phyloP scores from a whole-genome alignment of 371 early-diverging fungal species.

The Parasitella parasitica region DNA sequence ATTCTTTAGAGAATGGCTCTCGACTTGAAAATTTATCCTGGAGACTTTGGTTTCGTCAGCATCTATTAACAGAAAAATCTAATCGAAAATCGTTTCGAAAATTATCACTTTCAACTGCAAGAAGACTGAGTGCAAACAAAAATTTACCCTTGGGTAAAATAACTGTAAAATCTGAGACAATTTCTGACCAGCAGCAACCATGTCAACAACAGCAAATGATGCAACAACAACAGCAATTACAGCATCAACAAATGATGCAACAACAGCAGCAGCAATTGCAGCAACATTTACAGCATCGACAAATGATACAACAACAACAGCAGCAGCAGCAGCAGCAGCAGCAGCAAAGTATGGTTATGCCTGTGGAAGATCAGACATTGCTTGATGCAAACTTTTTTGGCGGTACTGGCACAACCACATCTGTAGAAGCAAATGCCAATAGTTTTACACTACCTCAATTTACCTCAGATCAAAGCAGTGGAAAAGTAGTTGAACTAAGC shows the following conservation, averaged over 20 bases:
- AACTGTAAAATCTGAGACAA: constrained; percentile 7
- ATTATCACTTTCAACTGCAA: constrained; percentile 36
- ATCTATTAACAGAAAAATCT: constrained; percentile 52
- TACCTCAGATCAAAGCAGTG: constrained; percentile 14
- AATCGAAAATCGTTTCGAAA: constrained; percentile 33
- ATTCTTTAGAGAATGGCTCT: constrained; percentile 82
- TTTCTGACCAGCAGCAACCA: not conserved
- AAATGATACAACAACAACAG: constrained; percentile 13
- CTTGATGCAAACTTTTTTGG: not conserved
- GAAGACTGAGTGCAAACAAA: constrained; percentile 31
- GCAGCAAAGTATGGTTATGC: not conserved
- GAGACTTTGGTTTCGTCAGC: constrained; percentile 77
- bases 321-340: constrained; percentile 11
- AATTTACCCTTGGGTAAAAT: not conserved
- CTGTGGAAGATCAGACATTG: not conserved
- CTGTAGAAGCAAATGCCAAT: not conserved
- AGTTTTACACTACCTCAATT: constrained; percentile 19
- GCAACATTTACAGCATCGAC: constrained; percentile 12
- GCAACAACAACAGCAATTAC: constrained; percentile 14
- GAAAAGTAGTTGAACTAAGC: constrained; percentile 19
- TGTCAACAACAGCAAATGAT: not conserved
- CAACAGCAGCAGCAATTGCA: constrained; percentile 16
- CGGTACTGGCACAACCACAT: not conserved
- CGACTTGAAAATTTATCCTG: constrained; percentile 89
- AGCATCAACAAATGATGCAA: constrained; percentile 11